These are phyloP conservation scores for Cucurbita ficifolia DNA, from an alignment of 306 rosid genomes.

Conservation along the genomic window DNA sequence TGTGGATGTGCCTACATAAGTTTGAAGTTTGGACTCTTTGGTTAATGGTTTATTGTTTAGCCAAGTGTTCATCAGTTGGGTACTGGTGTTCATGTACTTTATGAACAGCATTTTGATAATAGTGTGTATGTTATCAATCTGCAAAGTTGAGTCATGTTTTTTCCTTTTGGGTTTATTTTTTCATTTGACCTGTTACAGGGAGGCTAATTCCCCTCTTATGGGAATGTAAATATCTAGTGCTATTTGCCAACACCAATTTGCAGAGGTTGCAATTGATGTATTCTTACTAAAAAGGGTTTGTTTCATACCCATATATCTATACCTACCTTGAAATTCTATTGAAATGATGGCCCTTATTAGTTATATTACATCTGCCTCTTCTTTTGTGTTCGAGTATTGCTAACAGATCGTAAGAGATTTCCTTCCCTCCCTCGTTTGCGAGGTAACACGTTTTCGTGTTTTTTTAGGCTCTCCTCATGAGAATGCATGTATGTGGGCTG, in stretches of 20 bases:
- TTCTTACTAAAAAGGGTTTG: slow-evolving; percentile 18
- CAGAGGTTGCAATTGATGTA: slow-evolving; percentile 18
- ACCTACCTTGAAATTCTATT: background rate
- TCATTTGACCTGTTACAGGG: background rate
- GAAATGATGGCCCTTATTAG: background rate
- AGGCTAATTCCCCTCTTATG: slow-evolving; percentile 17
- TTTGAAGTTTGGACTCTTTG: slow-evolving; percentile 42
- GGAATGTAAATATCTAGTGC: slow-evolving; percentile 30
- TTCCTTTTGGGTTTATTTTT: slow-evolving; percentile 9
- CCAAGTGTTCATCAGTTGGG: slow-evolving; percentile 27
- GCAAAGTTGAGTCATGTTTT: slow-evolving; percentile 12
- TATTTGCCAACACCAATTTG: slow-evolving; percentile 16
- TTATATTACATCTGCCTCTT: background rate
- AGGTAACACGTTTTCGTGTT: background rate
- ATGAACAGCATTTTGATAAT: slow-evolving; percentile 31
- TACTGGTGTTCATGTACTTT: slow-evolving; percentile 24
- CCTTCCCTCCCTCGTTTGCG: background rate
- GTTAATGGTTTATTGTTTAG: slow-evolving; percentile 18
- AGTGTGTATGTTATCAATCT: slow-evolving; percentile 18
- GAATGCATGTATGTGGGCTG: background rate
- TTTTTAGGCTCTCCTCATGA: background rate
- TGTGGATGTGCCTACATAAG: slow-evolving; percentile 12
- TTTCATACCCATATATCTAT: background rate
- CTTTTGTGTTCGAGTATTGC: background rate
- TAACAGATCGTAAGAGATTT: background rate